Evolutionary conservation across 352 stramenopile species (phyloP), one percentile per base, ranked within the genome.

Genomic region (Phytophthora tentaculata): DNA sequence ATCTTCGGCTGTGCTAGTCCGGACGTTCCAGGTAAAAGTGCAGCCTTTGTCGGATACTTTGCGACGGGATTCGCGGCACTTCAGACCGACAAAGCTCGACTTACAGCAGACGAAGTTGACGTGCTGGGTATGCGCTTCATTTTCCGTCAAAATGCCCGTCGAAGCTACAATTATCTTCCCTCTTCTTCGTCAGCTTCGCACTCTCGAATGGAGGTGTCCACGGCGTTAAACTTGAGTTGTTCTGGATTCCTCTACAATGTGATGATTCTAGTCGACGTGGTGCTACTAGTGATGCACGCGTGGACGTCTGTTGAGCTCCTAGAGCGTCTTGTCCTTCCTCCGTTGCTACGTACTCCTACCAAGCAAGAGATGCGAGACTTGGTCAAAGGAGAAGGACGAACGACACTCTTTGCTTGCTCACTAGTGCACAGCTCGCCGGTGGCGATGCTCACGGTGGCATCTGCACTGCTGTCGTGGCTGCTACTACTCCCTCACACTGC

Each of bases 401-500:
- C 56, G 32, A 79, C 66, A 6, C 61, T 83, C 24, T 76, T 81
- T 24, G 24, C 71, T 2, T 77, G 67, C n/a, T 83, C 79, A 6
- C 60, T 91, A 5, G 73, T 78, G 35, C 80, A 80, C 54, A 88
- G 75, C 45, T 55, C 73, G 7, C 71, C 72, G 3, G 63, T 78
- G 2, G 70, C 79, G 14, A 52, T 79, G 3, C 60, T 83, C 13
- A 71, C 57, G 3, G 5, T 74, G 28, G 32, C 72, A 13, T 73
- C 67, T 3, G 71, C 76, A 26, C 28, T 84, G 37, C 45, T 91
- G 37, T 88, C 79, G 26, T 91, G 83, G 83, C 55, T 88, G 16
- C 65, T 91, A 55, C 64, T 89, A 20, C 61, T 89, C 13, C 81
- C 79, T 7, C 86, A 81, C 58, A 70, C 80, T 28, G 69, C 81